Percentiles rank a stretch among this genome's conserved stretches.
These are phyloP conservation scores for Penicillium samsonianum DNA, from an alignment of 495 filamentous ascomycete genomes.

Conservation along the genomic window DNA sequence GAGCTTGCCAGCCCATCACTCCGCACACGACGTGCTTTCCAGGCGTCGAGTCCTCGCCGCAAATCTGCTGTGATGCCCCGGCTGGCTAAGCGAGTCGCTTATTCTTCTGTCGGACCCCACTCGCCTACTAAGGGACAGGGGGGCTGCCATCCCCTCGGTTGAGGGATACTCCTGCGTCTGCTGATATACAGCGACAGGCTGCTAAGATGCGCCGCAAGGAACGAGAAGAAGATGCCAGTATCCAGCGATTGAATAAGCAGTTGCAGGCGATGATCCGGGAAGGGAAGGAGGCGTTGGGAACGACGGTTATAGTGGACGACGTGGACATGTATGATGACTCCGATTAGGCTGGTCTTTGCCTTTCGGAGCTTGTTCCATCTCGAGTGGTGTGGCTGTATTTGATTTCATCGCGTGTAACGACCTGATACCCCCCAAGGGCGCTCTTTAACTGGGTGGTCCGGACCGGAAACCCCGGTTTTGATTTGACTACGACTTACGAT, in stretches of 20 bases:
- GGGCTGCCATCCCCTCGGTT: slow-evolving; percentile 36
- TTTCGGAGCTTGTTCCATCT: background rate
- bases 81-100: slow-evolving; percentile 30
- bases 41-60: slow-evolving; percentile 31
- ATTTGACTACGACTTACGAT: slow-evolving; percentile 25
- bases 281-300: slow-evolving; percentile 82
- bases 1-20: slow-evolving; percentile 23
- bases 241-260: slow-evolving; percentile 74
- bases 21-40: slow-evolving; percentile 25
- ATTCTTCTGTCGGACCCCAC: slow-evolving; percentile 34
- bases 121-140: slow-evolving; percentile 40
- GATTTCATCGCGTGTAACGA: slow-evolving; percentile 16
- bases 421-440: slow-evolving; percentile 34
- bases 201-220: slow-evolving; percentile 68
- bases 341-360: slow-evolving; percentile 29
- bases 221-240: slow-evolving; percentile 72
- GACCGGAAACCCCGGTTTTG: slow-evolving; percentile 10
- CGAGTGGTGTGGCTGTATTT: slow-evolving; percentile 8
- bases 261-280: slow-evolving; percentile 84
- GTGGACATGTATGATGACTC: slow-evolving; percentile 36
- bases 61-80: slow-evolving; percentile 30
- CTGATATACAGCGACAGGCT: slow-evolving; percentile 68
- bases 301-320: slow-evolving; percentile 72
- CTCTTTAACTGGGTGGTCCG: slow-evolving; percentile 13
- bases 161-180: slow-evolving; percentile 48